These are phyloP conservation scores for Prunella vulgaris DNA, from an alignment of 257 asterid genomes.

Conservation along the genomic window DNA sequence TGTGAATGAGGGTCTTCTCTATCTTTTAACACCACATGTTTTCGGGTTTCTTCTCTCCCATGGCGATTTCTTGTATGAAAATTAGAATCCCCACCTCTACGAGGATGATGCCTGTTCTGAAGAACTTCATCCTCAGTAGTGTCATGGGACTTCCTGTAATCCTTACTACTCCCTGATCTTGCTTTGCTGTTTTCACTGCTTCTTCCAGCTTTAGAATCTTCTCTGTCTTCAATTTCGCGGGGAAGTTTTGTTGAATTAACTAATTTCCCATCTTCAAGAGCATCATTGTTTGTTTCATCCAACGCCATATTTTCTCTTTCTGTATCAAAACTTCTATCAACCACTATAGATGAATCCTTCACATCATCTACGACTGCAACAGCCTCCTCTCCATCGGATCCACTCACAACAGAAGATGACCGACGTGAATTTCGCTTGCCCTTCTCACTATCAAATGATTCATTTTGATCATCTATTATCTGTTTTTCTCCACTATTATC, in stretches of 20 bases:
- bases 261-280: conserved; percentile 34
- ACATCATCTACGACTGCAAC: conserved; percentile 34
- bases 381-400: conserved; percentile 45
- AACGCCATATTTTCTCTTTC: conserved; percentile 39
- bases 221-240: conserved; percentile 57
- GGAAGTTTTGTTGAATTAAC: conserved; percentile 33
- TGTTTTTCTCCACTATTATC: conserved; percentile 35
- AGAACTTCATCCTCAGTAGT: conserved; percentile 60
- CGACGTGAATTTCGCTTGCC: conserved; percentile 39
- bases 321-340: conserved; percentile 38
- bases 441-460: conserved; percentile 43
- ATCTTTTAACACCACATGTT: conserved; percentile 42
- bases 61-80: conserved; percentile 44
- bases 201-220: conserved; percentile 56
- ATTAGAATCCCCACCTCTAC: conserved; percentile 34
- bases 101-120: conserved; percentile 47
- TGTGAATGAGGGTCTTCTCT: conserved; percentile 58
- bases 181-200: conserved; percentile 74
- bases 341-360: conserved; percentile 37
- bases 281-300: conserved; percentile 32
- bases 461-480: conserved; percentile 37
- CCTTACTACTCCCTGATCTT: conserved; percentile 73
- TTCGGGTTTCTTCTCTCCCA: conserved; percentile 60
- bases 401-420: conserved; percentile 40
- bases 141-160: conserved; percentile 46